A percentile compares a stretch with the other conserved stretches of the same genome.
Conservation (phyloP, 371 early-diverging fungal genomes). For the Thermomucor indicae-seudaticae region DNA sequence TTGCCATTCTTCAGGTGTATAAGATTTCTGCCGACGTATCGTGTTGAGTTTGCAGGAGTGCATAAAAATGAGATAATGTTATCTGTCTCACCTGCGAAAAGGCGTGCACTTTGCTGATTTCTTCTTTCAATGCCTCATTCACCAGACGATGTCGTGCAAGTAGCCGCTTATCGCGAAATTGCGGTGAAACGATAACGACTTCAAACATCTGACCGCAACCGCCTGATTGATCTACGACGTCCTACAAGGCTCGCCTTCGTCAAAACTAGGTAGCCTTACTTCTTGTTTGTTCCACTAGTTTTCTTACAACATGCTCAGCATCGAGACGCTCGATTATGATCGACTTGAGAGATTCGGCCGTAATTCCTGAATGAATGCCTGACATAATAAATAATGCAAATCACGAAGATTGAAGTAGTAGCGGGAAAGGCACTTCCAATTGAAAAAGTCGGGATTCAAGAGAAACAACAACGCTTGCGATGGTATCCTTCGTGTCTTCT, state of each 20-base stretch:
- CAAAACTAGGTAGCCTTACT: neutral
- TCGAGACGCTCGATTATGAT: conserved; percentile 48
- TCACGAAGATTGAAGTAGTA: too few relatives aligned
- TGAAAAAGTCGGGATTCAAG: too few relatives aligned
- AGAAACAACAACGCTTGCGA: too few relatives aligned
- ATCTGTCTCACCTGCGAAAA: conserved; percentile 67
- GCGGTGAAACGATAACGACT: conserved; percentile 66
- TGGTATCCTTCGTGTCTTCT: too few relatives aligned
- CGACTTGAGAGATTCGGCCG: conserved; percentile 48
- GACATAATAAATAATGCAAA: too few relatives aligned
- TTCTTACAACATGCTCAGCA: conserved; percentile 62
- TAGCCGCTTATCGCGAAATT: conserved; percentile 67
- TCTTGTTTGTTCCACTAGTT: neutral
- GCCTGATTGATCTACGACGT: conserved; percentile 53
- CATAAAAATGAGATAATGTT: neutral
- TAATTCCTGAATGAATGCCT: conserved; percentile 37
- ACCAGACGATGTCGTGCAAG: conserved; percentile 77
- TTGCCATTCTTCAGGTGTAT: conserved; percentile 70
- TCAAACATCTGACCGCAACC: conserved; percentile 85
- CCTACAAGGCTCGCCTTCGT: conserved; percentile 21
- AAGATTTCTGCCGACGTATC: conserved; percentile 54
- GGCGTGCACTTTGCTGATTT: conserved; percentile 76
- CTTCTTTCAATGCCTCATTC: conserved; percentile 72
- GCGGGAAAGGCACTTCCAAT: too few relatives aligned
- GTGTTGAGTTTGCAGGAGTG: neutral